Evolutionary conservation across 176 grass and related monocot species (phyloP).

Genomic region (Hordeum vulgare): DNA sequence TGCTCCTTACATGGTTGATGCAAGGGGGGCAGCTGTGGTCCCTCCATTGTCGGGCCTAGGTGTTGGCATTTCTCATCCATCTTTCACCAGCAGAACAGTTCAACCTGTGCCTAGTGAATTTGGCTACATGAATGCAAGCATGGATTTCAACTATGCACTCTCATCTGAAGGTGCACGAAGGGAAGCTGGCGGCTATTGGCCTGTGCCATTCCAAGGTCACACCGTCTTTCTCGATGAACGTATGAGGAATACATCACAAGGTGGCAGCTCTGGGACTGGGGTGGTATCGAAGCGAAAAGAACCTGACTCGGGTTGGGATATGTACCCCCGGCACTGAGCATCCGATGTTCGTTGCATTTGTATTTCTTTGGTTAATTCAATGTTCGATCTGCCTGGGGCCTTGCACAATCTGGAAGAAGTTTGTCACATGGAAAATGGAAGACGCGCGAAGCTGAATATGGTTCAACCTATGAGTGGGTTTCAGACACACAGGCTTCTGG

Average conservation of each 20-base stretch:
- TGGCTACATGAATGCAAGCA: conserved; percentile 30
- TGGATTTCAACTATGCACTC: conserved; percentile 38
- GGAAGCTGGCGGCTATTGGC: conserved; percentile 33
- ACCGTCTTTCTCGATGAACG: conserved; percentile 48
- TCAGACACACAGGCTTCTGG: conserved; percentile 29
- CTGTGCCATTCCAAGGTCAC: conserved; percentile 31
- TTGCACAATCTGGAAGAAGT: conserved; percentile 37
- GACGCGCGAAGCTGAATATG: conserved; percentile 36
- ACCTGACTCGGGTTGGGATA: conserved; percentile 57
- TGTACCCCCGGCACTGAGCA: conserved; percentile 27
- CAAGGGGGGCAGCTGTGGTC: conserved; percentile 30
- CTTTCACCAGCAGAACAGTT: conserved; percentile 5
- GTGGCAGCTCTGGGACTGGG: conserved; percentile 16
- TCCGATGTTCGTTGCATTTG: conserved; percentile 13
- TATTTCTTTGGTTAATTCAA: conserved; percentile 15
- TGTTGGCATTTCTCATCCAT: conserved; percentile 35
- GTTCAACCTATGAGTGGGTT: conserved; percentile 32
- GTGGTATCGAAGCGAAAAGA: conserved; percentile 52
- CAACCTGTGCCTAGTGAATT: not conserved
- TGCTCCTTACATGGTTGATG: conserved; percentile 41
- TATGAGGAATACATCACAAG: conserved; percentile 29
- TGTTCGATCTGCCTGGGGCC: not conserved
- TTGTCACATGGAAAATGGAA: conserved; percentile 35
- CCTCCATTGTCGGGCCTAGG: conserved; percentile 28
- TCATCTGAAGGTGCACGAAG: conserved; percentile 34